These are phyloP conservation scores for Suhomyces prunicola DNA, from an alignment of 805 yeast genomes.

Conservation along the genomic window DNA sequence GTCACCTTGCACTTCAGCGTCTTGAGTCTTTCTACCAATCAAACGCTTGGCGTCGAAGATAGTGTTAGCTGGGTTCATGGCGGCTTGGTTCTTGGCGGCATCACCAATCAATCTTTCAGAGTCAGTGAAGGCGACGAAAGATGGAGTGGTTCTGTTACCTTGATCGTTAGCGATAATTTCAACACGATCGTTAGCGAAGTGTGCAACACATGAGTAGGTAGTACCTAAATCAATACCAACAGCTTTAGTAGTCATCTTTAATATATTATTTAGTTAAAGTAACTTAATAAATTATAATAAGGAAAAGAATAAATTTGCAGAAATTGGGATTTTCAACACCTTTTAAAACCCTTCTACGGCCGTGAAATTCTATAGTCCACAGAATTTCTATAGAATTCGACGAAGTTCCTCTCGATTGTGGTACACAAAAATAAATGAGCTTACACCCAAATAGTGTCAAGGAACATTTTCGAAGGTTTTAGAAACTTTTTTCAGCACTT, in stretches of 20 bases:
- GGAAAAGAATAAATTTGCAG: slow-evolving; percentile 1
- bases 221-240: slow-evolving; percentile 35
- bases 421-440: slow-evolving; percentile 1
- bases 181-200: slow-evolving; percentile 32
- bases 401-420: slow-evolving; percentile 8
- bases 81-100: slow-evolving; percentile 35
- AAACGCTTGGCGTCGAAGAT: slow-evolving; percentile 34
- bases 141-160: slow-evolving; percentile 34
- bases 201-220: slow-evolving; percentile 34
- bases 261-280: slow-evolving; percentile 3
- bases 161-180: slow-evolving; percentile 33
- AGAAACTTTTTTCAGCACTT: slow-evolving; percentile 5
- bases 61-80: slow-evolving; percentile 33
- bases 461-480: slow-evolving; percentile 2
- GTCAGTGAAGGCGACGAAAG: slow-evolving; percentile 33
- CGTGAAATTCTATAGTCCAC: background rate
- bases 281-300: background rate
- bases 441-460: slow-evolving; percentile 5
- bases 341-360: slow-evolving; percentile 5
- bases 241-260: slow-evolving; percentile 26
- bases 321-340: slow-evolving; percentile 3
- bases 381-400: slow-evolving; percentile 10
- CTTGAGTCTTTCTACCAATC: slow-evolving; percentile 28
- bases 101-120: slow-evolving; percentile 33
- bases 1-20: slow-evolving; percentile 28